A percentile compares a stretch with the other conserved stretches of the same genome.
These are phyloP conservation scores for Penicillium atrosanguineum DNA, from an alignment of 495 filamentous ascomycete genomes.

Conservation along the genomic window DNA sequence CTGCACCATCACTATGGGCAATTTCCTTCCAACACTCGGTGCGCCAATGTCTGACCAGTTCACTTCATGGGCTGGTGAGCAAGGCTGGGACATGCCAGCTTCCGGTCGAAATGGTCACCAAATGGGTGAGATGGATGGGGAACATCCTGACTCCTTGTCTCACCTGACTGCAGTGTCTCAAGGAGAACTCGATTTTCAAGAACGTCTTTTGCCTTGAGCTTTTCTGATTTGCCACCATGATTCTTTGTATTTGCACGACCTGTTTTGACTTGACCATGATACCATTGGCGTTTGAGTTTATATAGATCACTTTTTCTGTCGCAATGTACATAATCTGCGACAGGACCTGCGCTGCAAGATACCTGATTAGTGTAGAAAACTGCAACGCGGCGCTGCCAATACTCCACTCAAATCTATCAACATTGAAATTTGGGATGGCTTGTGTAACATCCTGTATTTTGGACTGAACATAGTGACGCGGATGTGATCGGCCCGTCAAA, in stretches of 20 bases:
- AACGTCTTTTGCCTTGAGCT: conserved; percentile 8
- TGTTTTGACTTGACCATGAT: neutral
- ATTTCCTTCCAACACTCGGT: conserved; percentile 30
- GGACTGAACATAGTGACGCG: too few species aligned
- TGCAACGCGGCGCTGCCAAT: neutral
- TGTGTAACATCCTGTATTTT: neutral
- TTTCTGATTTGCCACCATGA: neutral
- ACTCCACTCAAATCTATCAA: neutral
- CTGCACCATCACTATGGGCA: conserved; percentile 30
- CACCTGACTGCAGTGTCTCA: conserved; percentile 3
- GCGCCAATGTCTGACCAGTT: conserved; percentile 5
- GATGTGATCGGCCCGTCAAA: neutral
- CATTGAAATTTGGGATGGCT: neutral
- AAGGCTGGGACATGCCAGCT: conserved; percentile 15
- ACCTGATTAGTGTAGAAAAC: neutral
- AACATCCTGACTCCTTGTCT: conserved; percentile 8
- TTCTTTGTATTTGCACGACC: neutral
- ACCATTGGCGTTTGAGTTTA: neutral
- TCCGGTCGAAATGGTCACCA: conserved; percentile 3
- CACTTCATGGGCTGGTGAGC: conserved; percentile 19
- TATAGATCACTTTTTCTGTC: neutral
- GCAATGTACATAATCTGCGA: conserved; percentile 2
- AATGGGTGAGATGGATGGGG: conserved; percentile 3
- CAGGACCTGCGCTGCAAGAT: neutral
- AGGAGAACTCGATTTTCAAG: conserved; percentile 8